These are phyloP conservation scores for Boletus semigastroideus DNA, from an alignment of 1,284 basidiomycete genomes.

Conservation along the genomic window DNA sequence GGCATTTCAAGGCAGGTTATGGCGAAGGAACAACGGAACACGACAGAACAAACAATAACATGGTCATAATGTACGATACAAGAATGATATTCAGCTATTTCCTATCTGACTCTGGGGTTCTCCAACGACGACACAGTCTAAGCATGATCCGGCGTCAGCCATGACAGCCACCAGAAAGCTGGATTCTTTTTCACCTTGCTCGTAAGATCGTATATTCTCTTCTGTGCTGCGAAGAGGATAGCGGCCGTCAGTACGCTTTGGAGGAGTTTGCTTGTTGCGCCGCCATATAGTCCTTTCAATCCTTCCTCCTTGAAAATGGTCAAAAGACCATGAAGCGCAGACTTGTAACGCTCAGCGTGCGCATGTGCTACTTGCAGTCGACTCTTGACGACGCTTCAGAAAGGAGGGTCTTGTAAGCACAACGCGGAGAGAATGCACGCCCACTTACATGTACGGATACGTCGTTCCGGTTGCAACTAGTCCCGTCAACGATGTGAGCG, in stretches of 20 bases:
- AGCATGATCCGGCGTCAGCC: constrained; percentile 2
- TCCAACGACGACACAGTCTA: constrained; percentile 19
- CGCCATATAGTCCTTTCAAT: constrained; percentile 79
- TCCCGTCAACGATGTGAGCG: constrained; percentile 4
- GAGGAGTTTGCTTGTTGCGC: constrained; percentile 79
- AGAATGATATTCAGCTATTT: not conserved
- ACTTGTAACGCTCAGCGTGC: constrained; percentile 64
- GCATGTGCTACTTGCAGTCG: constrained; percentile 76
- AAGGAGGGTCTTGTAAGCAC: not conserved
- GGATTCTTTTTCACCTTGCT: constrained; percentile 46
- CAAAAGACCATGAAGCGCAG: constrained; percentile 66
- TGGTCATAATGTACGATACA: not conserved
- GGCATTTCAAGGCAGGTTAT: constrained; percentile 44
- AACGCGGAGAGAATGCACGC: not conserved
- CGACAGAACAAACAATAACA: not conserved
- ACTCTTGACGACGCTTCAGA: constrained; percentile 74
- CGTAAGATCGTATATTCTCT: constrained; percentile 69
- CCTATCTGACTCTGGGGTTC: constrained; percentile 5
- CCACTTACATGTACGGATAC: constrained; percentile 75
- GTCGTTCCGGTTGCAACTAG: constrained; percentile 72
- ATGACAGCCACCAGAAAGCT: not conserved
- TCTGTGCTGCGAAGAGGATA: constrained; percentile 84
- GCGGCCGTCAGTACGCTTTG: constrained; percentile 91
- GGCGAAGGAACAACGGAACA: too few relatives aligned
- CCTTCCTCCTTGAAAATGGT: constrained; percentile 79